Conservation (phyloP, 768 basidiomycete species). For the Daedalea quercina region DNA sequence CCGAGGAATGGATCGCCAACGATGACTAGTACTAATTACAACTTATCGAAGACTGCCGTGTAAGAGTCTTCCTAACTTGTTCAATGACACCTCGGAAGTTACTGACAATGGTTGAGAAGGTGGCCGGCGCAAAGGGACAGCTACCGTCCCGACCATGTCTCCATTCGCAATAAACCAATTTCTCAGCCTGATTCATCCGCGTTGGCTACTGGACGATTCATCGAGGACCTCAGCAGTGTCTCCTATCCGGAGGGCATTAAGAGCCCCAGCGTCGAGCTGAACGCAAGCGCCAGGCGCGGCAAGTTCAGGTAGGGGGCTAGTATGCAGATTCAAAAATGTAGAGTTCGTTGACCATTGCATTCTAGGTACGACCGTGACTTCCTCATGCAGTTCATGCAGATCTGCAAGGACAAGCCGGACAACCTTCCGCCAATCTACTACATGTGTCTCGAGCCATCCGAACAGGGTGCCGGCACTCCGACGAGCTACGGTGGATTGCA, state of each 20-base stretch:
- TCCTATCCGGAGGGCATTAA: constrained; percentile 78
- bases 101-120: too few relatives aligned
- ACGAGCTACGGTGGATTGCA: constrained; percentile 63
- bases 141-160: too few relatives aligned
- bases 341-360: not conserved
- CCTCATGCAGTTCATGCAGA: constrained; percentile 90
- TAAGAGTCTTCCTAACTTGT: too few relatives aligned
- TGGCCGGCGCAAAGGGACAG: too few relatives aligned
- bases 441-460: constrained; percentile 81
- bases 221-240: constrained; percentile 73
- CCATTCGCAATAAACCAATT: constrained; percentile 34
- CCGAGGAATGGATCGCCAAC: too few relatives aligned
- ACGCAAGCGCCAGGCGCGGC: constrained; percentile 74
- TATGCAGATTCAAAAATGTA: too few relatives aligned
- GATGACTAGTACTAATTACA: too few relatives aligned
- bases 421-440: constrained; percentile 83
- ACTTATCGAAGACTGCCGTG: too few relatives aligned
- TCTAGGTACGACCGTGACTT: constrained; percentile 93
- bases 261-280: constrained; percentile 82
- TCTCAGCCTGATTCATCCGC: constrained; percentile 52
- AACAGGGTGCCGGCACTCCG: constrained; percentile 35
- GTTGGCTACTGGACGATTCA: constrained; percentile 75
- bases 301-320: constrained; percentile 66
- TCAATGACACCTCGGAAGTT: too few relatives aligned
- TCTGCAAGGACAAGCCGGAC: constrained; percentile 95